Percentiles rank a stretch among this genome's conserved stretches.
Conservation (phyloP, 768 basidiomycete species). For the Tremella yokohamensis region DNA sequence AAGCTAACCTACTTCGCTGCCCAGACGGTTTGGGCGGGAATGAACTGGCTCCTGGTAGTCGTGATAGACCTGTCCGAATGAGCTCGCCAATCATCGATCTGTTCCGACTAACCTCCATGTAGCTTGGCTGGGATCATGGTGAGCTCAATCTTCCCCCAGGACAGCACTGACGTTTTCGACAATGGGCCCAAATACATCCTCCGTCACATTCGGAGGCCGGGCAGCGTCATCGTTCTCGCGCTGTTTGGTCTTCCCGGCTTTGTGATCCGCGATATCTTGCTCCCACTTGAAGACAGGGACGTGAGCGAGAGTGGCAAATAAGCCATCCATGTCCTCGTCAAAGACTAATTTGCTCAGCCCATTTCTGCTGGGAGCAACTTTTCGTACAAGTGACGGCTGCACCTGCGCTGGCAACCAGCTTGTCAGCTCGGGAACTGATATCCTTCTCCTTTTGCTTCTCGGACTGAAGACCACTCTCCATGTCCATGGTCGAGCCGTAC, state of each 20-base stretch:
- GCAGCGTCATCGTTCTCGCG: too few relatives aligned
- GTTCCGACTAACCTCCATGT: not conserved
- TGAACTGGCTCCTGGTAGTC: conserved; percentile 14
- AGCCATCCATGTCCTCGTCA: conserved; percentile 26
- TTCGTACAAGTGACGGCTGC: conserved; percentile 13
- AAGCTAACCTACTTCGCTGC: conserved; percentile 18
- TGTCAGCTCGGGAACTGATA: conserved; percentile 10
- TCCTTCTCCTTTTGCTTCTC: conserved; percentile 15
- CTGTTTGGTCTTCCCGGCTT: conserved; percentile 7
- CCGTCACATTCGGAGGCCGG: too few relatives aligned
- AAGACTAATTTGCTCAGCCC: conserved; percentile 22
- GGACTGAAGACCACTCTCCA: not conserved
- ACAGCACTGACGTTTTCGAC: conserved; percentile 1
- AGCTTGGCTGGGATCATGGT: not conserved
- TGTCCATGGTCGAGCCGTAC: not conserved
- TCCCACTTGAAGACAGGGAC: conserved; percentile 34
- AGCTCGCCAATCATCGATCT: not conserved
- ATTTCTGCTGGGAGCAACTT: conserved; percentile 16
- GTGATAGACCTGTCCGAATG: conserved; percentile 12
- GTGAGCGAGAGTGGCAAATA: conserved; percentile 24
- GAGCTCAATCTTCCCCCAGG: not conserved
- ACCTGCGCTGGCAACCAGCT: conserved; percentile 27
- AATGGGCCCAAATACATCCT: conserved; percentile 1
- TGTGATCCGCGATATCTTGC: conserved; percentile 23
- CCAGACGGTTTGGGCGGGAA: conserved; percentile 14